Evolutionary conservation across 768 basidiomycete genomes (phyloP).

Genomic region (Kockovaella imperatae): DNA sequence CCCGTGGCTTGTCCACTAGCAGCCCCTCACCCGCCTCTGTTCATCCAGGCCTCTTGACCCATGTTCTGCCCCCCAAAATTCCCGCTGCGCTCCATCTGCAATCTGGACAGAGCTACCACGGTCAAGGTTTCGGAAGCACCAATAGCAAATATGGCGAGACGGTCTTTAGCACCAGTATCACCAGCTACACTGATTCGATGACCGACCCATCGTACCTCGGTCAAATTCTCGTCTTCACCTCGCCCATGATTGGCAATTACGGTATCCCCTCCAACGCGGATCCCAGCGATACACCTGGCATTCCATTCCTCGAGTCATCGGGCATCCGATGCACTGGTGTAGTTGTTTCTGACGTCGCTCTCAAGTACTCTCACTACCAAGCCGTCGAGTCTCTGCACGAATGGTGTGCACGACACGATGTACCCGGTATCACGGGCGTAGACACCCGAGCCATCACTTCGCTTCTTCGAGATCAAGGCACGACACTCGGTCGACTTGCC

Average conservation of each 20-base stretch:
- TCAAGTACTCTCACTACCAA: slow-evolving; percentile 86
- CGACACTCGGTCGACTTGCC: slow-evolving; percentile 85
- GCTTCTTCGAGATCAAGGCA: slow-evolving; percentile 90
- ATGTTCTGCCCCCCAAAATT: slow-evolving; percentile 36
- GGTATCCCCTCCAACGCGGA: slow-evolving; percentile 73
- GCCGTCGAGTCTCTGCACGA: slow-evolving; percentile 86
- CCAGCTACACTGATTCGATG: slow-evolving; percentile 99
- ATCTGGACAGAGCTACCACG: slow-evolving; percentile 84
- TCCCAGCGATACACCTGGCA: slow-evolving; percentile 53
- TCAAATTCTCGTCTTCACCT: slow-evolving; percentile 97
- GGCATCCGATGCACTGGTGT: slow-evolving; percentile 86
- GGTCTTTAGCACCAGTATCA: slow-evolving; percentile 97
- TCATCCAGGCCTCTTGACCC: slow-evolving; percentile 21
- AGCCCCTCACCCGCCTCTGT: slow-evolving; percentile 25
- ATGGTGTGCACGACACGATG: slow-evolving; percentile 83
- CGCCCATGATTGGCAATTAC: slow-evolving; percentile 97
- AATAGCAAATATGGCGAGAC: slow-evolving; percentile 90
- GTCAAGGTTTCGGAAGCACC: slow-evolving; percentile 80
- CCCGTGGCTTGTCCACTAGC: slow-evolving; percentile 18
- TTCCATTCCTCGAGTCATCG: slow-evolving; percentile 73
- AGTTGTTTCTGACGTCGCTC: slow-evolving; percentile 88
- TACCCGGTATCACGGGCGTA: slow-evolving; percentile 92
- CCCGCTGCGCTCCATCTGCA: slow-evolving; percentile 88
- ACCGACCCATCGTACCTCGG: slow-evolving; percentile 98
- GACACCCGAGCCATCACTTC: slow-evolving; percentile 95